Evolutionary conservation across 768 basidiomycete genomes (phyloP), one percentile per base, ranked within the genome.

Genomic region (Grammothele lineata): DNA sequence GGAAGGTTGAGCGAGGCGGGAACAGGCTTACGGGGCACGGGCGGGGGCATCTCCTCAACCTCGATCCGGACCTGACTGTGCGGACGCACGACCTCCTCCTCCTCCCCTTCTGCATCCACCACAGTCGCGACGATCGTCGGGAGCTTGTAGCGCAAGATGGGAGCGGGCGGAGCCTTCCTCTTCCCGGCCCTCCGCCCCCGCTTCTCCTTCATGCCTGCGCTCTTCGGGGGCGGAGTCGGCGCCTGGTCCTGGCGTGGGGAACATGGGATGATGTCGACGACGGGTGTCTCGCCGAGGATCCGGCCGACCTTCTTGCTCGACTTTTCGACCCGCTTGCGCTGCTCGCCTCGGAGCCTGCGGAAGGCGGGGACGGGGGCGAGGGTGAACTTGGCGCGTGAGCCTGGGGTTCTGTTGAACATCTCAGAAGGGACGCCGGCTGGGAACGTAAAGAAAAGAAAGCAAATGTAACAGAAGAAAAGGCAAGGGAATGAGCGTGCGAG

Each of bases 231-330:
- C 14, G 27, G 27, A 7, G 27, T 7, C 8, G 8, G 27, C 8
- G 27, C 27, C 8, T 7, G 22, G 23, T 27, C 27, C 8, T 12
- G 17, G 44, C 27, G 27, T 7, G 27, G 50, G 10, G 43, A 40
- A 12, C 35, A 14, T 21, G 44, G 40, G 39, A 36, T 24, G 40
- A 57, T 39, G 37, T 57, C 55, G 22, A 53, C 40, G 43, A 48
- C 21, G 32, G 48, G 51, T 24, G 40, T 48, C 19, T 47, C 43
- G 5, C 51, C 51, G 12, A 53, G 40, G 25, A 57, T 18, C 34
- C 47, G 37, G 21, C 43, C 49, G 37, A 53, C 37, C 43, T 57
- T 57, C 46, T 51, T 48, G 40, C 51, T 48, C 3, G 55, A 50
- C 46, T 46, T 53, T 14, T 47, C 43, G 19, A 53, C 40, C 11